Evolutionary conservation across 768 basidiomycete genomes (phyloP), one percentile per base, ranked within the genome.

Genomic region (Gymnopilus dilepis): DNA sequence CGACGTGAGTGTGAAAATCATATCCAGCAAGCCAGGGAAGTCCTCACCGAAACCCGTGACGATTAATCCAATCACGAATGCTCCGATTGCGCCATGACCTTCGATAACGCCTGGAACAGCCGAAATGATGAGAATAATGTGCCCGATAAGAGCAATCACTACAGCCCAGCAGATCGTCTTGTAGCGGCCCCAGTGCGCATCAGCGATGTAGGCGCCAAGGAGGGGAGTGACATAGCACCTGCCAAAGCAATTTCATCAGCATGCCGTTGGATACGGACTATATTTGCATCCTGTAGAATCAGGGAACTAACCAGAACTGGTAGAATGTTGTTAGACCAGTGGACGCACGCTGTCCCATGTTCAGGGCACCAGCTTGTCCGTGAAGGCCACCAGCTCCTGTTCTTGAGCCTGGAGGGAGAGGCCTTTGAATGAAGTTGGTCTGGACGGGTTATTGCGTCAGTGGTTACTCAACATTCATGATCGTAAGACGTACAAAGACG

Each of bases 401-500:
- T 43, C 69, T 80, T 0, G 90, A 91, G 47, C 86, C 86, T 0
- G 69, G 60, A 3, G 91, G 91, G 6, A 92, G 83, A 0, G 82
- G 82, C 60, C 86, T 84, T 70, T 93, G 91, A 40, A 92, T 87
- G 74, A 86, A 92, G 73, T 92, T 92, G 37, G 86, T 85, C 87
- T 89, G 21, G 2, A 34, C 28, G 22, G 9, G 0, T 42, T 40
- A 24, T 31, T 4, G 37, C 1, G 22, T 56, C 26, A 28, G 28
- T 11, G 9, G 43, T 45, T 42, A 19, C 34, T 33, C 37, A 19
- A 31, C 1, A 37, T 5, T 15, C 4, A 11, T 13, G 31, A 31
- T 30, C 11, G 17, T 11, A 12, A 12, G 15, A 59, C 76, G 59
- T 61, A 82, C 84, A 69, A 85, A 81, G 70, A 86, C 77, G 52